phyloP scores from a whole-genome alignment of 2,329 filamentous ascomycete genomes.

The Fusarium protoensiforme region DNA sequence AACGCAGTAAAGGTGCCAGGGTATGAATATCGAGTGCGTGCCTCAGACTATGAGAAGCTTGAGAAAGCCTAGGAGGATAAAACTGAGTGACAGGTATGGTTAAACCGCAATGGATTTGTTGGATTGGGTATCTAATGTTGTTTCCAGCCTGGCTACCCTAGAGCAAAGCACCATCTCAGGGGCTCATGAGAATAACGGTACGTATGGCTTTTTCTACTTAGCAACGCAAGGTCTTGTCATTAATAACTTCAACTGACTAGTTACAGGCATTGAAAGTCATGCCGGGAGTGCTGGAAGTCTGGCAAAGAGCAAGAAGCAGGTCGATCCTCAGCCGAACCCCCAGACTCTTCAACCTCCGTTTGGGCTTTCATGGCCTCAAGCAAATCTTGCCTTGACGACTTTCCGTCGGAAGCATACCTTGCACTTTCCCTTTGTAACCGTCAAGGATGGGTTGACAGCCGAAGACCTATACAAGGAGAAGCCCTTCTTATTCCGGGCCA shows the following conservation, averaged over 20 bases:
- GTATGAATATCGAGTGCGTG: constrained; percentile 42
- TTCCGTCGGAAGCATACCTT: constrained; percentile 49
- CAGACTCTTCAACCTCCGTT: constrained; percentile 41
- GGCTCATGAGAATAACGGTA: background rate
- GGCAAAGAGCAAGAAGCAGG: background rate
- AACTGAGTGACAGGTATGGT: constrained; percentile 39
- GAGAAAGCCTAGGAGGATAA: constrained; percentile 47
- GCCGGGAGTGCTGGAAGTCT: background rate
- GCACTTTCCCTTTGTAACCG: constrained; percentile 53
- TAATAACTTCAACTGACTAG: background rate
- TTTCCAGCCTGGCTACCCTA: background rate
- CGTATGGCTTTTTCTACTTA: background rate
- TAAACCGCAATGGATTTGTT: background rate
- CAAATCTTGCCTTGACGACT: constrained; percentile 47
- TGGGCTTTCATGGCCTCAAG: constrained; percentile 53
- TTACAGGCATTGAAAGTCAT: background rate
- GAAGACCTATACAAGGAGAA: constrained; percentile 46
- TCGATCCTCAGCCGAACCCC: background rate
- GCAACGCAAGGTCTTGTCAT: background rate
- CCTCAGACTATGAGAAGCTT: constrained; percentile 44
- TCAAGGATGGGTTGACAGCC: constrained; percentile 46
- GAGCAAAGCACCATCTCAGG: background rate
- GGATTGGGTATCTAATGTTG: background rate
- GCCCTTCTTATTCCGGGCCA: constrained; percentile 52
- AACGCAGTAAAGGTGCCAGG: constrained; percentile 37